A percentile compares a stretch with the other conserved stretches of the same genome.
These are phyloP conservation scores for Sphagnum magellanicum DNA, from an alignment of 228 moss, liverwort and hornwort genomes.

Conservation along the genomic window DNA sequence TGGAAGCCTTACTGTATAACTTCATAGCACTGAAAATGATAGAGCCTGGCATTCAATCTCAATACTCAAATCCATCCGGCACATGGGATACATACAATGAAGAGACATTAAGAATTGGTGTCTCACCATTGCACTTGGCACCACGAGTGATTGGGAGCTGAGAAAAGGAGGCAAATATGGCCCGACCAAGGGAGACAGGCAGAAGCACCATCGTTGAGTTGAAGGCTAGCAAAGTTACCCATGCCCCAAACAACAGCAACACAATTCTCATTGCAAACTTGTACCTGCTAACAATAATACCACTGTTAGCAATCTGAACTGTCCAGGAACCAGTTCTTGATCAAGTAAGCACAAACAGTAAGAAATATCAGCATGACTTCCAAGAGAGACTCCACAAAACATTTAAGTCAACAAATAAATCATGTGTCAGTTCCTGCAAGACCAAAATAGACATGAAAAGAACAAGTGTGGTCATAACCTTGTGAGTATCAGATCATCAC, in stretches of 20 bases:
- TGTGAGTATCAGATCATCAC: too few species aligned
- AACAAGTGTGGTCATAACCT: too few species aligned
- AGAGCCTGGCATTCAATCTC: too few species aligned
- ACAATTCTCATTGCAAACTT: conserved; percentile 81
- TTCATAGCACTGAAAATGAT: too few species aligned
- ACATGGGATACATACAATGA: too few species aligned
- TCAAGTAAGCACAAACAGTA: not conserved
- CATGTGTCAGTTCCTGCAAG: not conserved
- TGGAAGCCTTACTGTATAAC: too few species aligned
- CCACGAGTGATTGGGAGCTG: conserved; percentile 85
- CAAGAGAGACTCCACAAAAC: not conserved
- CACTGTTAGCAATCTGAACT: too few species aligned
- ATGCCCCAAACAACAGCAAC: conserved; percentile 76
- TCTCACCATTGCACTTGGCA: conserved; percentile 96
- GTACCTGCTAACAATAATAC: conserved; percentile 43
- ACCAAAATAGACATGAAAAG: too few species aligned
- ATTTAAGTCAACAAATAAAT: not conserved
- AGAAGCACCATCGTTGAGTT: conserved; percentile 88
- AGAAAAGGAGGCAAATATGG: conserved; percentile 79
- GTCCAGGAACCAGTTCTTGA: too few species aligned
- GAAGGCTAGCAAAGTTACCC: conserved; percentile 81
- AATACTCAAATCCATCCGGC: too few species aligned
- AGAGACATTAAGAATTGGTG: too few species aligned
- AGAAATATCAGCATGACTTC: not conserved
- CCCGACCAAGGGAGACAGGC: conserved; percentile 86